Base-by-base conservation (phyloP, 2,329 filamentous ascomycete genomes). In the Colletotrichum abscissum region DNA sequence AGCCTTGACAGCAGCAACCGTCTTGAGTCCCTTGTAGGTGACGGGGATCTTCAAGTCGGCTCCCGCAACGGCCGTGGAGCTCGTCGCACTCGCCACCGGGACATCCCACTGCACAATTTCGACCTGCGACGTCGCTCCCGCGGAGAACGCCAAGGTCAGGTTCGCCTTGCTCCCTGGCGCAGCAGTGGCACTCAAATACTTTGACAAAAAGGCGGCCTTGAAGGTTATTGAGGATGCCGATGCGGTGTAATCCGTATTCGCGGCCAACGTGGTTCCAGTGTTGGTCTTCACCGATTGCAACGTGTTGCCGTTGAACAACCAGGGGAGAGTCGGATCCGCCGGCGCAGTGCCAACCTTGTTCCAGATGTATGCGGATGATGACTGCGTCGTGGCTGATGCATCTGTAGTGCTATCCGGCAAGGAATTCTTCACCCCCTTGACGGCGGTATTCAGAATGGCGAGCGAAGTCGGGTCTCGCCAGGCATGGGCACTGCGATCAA, bases 301-400 rank as follows among this genome's bases (percentile, higher is more conserved):
- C 0, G 82, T 85, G 77, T 91, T 91, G 5, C 87, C 88, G 74
- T 91, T 90, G 67, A 91, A 83, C 7, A 85, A 74, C 76, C 89
- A 90, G 0, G 86, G 82, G 0, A 90, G 80, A 0, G 80, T 84
- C 64, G 86, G 80, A 35, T 84, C 84, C 0, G 78, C 76, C 0
- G 89, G 82, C 0, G 79, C 76, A 1, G 82, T 82, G 26, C 88
- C 87, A 7, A 83, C 82, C 74, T 86, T 83, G 76, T 90, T 87
- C 80, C 88, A 91, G 9, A 91, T 80, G 75, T 86, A 89, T 0
- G 90, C 89, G 0, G 86, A 88, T 28, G 84, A 87, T 5, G 75
- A 81, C 75, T 91, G 88, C 2, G 77, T 82, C 0, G 83, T 82
- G 0, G 85, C 85, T 0, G 79, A 76, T 3, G 80, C 80, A 73